Evolutionary conservation across 2,329 filamentous ascomycete species (phyloP), one percentile per base, ranked within the genome.

Genomic region (Pseudogymnoascus sp.): DNA sequence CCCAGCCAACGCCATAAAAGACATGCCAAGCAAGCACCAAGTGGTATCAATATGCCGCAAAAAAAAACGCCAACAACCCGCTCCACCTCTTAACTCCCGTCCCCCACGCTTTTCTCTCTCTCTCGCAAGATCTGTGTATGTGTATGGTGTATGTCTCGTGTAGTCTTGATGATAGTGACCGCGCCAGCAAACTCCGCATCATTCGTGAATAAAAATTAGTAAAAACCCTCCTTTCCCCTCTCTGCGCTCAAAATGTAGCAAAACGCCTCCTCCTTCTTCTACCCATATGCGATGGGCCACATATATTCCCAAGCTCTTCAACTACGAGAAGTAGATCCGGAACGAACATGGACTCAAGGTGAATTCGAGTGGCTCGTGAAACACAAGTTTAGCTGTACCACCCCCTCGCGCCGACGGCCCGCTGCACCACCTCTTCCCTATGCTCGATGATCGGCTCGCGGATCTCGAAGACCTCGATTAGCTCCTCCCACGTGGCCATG

Each of bases 401-500:
- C 19, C 64, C 64, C 29, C 61, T 63, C 16, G 60, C 63, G 14
- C 64, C 64, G 13, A 64, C 37, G 24, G 62, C 50, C 21, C 26
- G 24, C 16, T 70, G 64, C 10, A 68, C 69, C 60, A 69, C 64
- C 66, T 91, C 86, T 66, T 83, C 78, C 14, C 95, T 84, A 74
- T 96, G 89, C n/a, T 87, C 83, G 66, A 99, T 97, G 75, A 97
- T 87, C 1, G 90, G 81, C 67, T 91, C 81, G n/a, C 78, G 82
- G 67, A 97, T 91, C 26, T 88, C 79, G 70, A 93, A 96, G 0
- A 84, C 85, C 8, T 89, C 75, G 59, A 96, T 87, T 50, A 97
- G 80, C 19, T 90, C 83, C 68, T 85, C 79, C 93, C 93, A 99
- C 0, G 84, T 90, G 1, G 84, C 81, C 79, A 92, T 95, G 69